Evolutionary conservation across 208 protist species (phyloP).

Genomic region (Leishmania aethiopica): DNA sequence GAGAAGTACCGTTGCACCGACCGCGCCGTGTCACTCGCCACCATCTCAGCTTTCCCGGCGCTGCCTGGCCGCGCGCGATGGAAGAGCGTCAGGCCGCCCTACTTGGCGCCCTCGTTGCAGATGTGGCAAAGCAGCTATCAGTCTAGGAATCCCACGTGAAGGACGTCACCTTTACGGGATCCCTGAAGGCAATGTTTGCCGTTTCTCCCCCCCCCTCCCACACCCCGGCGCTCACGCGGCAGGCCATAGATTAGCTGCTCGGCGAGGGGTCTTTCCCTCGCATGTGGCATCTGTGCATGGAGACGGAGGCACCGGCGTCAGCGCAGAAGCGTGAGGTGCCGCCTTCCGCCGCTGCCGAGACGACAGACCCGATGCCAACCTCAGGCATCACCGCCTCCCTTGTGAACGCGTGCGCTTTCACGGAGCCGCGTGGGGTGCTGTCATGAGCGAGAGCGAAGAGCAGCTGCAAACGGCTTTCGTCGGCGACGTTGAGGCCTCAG

Average conservation of each 20-base stretch:
- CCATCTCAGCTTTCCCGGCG: constrained; percentile 27
- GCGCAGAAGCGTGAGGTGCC: not conserved
- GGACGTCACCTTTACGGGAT: constrained; percentile 12
- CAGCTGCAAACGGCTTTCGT: constrained; percentile 36
- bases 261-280: constrained; percentile 10
- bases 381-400: not conserved
- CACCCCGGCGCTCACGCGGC: constrained; percentile 4
- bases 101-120: constrained; percentile 16
- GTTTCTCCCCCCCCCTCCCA: constrained; percentile 25
- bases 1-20: too few relatives aligned
- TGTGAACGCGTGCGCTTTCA: constrained; percentile 17
- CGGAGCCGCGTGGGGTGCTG: constrained; percentile 36
- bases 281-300: constrained; percentile 23
- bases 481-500: constrained; percentile 26
- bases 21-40: too few relatives aligned
- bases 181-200: constrained; percentile 32
- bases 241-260: constrained; percentile 23
- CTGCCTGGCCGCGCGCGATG: constrained; percentile 26
- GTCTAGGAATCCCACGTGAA: constrained; percentile 14
- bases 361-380: not conserved
- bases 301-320: not conserved
- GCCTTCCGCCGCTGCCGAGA: not conserved
- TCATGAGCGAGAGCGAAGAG: constrained; percentile 16
- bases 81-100: not conserved
- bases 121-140: constrained; percentile 23